Evolutionary conservation across 106 monocot genomes (phyloP).

Genomic region (Phalaenopsis equestris): DNA sequence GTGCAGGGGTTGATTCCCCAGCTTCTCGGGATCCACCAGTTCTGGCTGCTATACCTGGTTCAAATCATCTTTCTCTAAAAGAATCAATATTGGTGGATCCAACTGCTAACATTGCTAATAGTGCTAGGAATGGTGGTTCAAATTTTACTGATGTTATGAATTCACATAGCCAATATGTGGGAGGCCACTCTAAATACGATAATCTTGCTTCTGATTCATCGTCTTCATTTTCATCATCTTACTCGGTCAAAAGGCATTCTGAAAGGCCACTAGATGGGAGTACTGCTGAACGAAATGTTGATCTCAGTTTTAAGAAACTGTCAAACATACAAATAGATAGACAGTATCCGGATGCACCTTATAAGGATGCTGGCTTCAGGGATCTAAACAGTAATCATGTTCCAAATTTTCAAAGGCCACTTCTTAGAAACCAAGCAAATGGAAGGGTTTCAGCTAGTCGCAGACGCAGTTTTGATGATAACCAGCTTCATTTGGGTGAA

Average conservation of each 20-base stretch:
- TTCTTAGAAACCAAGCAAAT: constrained; percentile 76
- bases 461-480: constrained; percentile 90
- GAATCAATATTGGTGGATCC: constrained; percentile 42
- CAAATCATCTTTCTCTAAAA: constrained; percentile 39
- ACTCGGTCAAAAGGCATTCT: constrained; percentile 38
- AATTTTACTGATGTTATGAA: constrained; percentile 28
- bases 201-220: constrained; percentile 52
- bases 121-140: constrained; percentile 57
- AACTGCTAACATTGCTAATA: constrained; percentile 28
- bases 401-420: constrained; percentile 97
- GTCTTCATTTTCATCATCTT: constrained; percentile 45
- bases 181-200: constrained; percentile 34
- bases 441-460: constrained; percentile 53
- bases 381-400: constrained; percentile 72
- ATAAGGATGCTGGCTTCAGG: constrained; percentile 47
- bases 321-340: constrained; percentile 45
- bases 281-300: constrained; percentile 29
- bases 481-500: constrained; percentile 51
- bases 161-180: constrained; percentile 41
- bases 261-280: constrained; percentile 54
- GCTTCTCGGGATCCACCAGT: constrained; percentile 81
- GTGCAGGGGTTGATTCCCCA: constrained; percentile 93
- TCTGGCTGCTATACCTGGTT: constrained; percentile 50
- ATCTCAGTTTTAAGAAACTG: constrained; percentile 34
- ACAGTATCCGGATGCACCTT: constrained; percentile 43